A percentile compares a stretch with the other conserved stretches of the same genome.
phyloP scores from a whole-genome alignment of 169 alveolate genomes.

The Perkinsus marinus region DNA sequence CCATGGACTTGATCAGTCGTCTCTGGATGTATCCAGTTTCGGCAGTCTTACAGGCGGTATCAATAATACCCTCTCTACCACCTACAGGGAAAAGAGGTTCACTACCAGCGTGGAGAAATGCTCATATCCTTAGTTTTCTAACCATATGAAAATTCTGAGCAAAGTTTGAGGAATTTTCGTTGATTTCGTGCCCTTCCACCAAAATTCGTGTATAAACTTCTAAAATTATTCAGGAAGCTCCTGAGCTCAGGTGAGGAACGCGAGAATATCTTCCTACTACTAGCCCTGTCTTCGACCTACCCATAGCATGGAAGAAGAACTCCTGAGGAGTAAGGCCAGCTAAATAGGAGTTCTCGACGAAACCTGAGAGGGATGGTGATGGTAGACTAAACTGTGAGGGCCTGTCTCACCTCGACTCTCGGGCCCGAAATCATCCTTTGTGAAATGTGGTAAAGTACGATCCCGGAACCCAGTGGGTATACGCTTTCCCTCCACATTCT shows the following conservation, averaged over 20 bases:
- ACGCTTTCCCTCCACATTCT: conserved; percentile 99
- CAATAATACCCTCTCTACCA: conserved; percentile 99
- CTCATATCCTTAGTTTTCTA: no score
- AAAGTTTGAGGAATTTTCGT: no score
- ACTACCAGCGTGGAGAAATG: no score
- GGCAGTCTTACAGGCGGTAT: conserved; percentile 99
- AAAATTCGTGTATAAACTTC: no score
- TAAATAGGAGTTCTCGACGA: conserved; percentile 92
- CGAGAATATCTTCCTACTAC: no score
- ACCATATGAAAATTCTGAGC: no score
- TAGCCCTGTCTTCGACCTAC: conserved; percentile 16
- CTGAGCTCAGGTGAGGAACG: no score
- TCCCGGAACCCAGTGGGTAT: conserved; percentile 94
- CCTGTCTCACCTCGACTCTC: conserved; percentile 74
- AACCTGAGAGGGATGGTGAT: conserved; percentile 34
- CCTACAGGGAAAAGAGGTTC: not conserved
- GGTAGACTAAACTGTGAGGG: not conserved
- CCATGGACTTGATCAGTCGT: conserved; percentile 97
- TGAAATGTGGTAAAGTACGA: conserved; percentile 97
- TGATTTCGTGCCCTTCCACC: no score
- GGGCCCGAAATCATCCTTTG: conserved; percentile 97
- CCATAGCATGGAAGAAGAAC: conserved; percentile 99
- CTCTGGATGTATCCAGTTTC: conserved; percentile 99
- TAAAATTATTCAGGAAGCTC: no score
- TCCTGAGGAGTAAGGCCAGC: conserved; percentile 95